Evolutionary conservation across 768 basidiomycete species (phyloP), one percentile per base, ranked within the genome.

Genomic region (Trametes cinnabarina): DNA sequence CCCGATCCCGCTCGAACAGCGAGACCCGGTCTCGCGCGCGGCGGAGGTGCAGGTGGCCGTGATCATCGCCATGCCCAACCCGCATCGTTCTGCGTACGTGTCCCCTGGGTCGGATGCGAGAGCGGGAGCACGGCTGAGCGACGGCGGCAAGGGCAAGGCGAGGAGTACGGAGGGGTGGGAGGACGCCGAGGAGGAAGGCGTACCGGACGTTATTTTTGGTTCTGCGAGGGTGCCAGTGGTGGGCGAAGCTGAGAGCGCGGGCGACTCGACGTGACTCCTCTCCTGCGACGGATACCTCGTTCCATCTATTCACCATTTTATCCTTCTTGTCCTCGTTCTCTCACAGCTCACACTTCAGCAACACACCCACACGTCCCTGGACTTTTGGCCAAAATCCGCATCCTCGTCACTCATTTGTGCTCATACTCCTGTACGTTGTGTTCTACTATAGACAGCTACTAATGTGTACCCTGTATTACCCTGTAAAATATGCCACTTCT

Each of bases 31-130:
- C 11, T 25, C 48, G 25, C 64, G 30, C 39, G 64, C 40, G 74
- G 77, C 28, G 44, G 60, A 72, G 66, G 69, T 83, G 20, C 80
- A 83, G 63, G 74, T 86, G 11, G 77, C 82, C 17, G 81, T 85
- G 3, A 71, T 86, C 57, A 75, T 86, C 43, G 76, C 79, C 17
- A 85, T 85, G 84, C 84, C 85, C 2, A 71, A 76, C 17, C 72
- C 70, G 17, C 69, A 63, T 17, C 66, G 62, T 26, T 56, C 65
- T 25, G 61, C 55, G 43, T 51, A 54, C 41, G 47, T 55, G 17
- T 28, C 60, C 19, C 54, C 54, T 4, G 12, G 19, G 22, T 25
- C 44, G 17, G 32, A 35, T 47, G n/a, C 30, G 35, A 32, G 42
- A 15, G 17, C 35, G 3, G 42, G 25, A 1, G 23, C 37, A 30